These are phyloP conservation scores for Monilinia aucupariae DNA, from an alignment of 2,329 filamentous ascomycete species.

Conservation along the genomic window DNA sequence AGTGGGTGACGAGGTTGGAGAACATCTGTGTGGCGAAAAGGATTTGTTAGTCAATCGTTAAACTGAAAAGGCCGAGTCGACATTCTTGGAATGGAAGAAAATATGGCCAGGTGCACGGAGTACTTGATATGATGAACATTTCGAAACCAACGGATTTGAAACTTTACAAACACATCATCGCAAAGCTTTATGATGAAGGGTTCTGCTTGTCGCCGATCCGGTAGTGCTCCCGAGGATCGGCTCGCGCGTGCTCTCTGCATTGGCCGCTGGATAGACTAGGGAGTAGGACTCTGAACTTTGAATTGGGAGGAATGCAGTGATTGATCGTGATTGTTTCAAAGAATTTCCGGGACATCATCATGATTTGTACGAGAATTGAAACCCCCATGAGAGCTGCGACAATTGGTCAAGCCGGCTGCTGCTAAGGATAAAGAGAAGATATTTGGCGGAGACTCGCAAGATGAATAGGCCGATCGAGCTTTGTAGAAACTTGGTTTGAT, in stretches of 20 bases:
- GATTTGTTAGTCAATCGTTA: neutral
- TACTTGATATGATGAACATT: neutral
- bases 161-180: neutral
- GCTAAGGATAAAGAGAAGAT: neutral
- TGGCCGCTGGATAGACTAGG: neutral
- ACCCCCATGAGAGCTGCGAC: neutral
- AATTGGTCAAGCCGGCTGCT: neutral
- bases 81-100: neutral
- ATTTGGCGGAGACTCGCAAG: neutral
- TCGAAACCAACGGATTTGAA: neutral
- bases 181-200: too few relatives aligned
- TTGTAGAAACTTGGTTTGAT: neutral
- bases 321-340: neutral
- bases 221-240: neutral
- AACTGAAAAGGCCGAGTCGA: neutral
- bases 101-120: neutral
- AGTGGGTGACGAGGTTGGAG: constrained; percentile 70
- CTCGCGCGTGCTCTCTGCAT: neutral
- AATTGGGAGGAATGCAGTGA: neutral
- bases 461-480: neutral
- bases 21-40: constrained; percentile 44
- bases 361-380: neutral
- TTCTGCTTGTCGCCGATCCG: neutral
- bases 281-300: neutral
- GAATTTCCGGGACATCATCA: neutral